These are phyloP conservation scores for Hyphopichia burtonii DNA, from an alignment of 1,139 yeast species.

Conservation along the genomic window DNA sequence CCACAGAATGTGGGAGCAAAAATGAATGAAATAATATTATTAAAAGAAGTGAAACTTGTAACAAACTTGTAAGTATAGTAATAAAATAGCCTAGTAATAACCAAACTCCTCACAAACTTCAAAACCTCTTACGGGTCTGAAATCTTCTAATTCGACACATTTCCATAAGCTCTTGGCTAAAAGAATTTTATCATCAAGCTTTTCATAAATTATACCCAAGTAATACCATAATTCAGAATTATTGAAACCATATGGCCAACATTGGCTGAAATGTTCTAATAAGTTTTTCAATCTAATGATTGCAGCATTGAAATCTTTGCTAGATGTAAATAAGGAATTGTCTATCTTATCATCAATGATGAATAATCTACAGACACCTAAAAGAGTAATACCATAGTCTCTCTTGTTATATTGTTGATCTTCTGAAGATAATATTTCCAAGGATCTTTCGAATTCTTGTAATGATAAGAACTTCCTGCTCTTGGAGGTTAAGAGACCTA, in stretches of 20 bases:
- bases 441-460: slow-evolving; percentile 66
- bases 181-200: slow-evolving; percentile 53
- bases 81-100: not conserved
- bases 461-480: slow-evolving; percentile 50
- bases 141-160: slow-evolving; percentile 67
- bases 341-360: slow-evolving; percentile 39
- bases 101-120: slow-evolving; percentile 22
- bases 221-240: slow-evolving; percentile 74
- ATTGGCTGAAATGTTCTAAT: slow-evolving; percentile 48
- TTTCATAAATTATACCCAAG: slow-evolving; percentile 64
- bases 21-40: too few species aligned
- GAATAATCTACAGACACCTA: slow-evolving; percentile 65
- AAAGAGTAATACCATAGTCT: slow-evolving; percentile 54
- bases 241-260: slow-evolving; percentile 56
- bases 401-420: slow-evolving; percentile 24
- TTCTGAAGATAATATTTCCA: slow-evolving; percentile 37
- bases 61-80: not conserved
- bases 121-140: slow-evolving; percentile 58
- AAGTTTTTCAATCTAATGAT: slow-evolving; percentile 61
- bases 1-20: too few species aligned
- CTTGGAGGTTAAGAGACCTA: slow-evolving; percentile 51
- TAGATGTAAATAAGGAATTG: slow-evolving; percentile 38
- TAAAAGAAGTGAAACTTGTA: too few species aligned
- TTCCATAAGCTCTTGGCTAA: slow-evolving; percentile 60
- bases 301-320: slow-evolving; percentile 62